These are phyloP conservation scores for Xylaria bambusicola DNA, from an alignment of 495 filamentous ascomycete genomes.

Conservation along the genomic window DNA sequence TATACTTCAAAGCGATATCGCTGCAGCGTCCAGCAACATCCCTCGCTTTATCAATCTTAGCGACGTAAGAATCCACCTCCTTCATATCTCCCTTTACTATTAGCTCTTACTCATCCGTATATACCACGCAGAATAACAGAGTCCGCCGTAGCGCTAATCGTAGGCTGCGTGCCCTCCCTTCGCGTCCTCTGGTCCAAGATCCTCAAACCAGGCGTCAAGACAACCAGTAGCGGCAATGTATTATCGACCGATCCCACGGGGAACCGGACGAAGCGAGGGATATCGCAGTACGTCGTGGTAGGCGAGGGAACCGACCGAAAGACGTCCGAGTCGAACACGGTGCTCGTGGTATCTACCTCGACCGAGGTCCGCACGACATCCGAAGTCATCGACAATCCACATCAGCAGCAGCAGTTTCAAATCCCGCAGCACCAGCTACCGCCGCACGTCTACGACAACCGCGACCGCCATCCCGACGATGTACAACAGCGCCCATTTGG, in stretches of 20 bases:
- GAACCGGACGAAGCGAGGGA: neutral
- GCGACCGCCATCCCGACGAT: neutral
- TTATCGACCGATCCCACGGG: slow-evolving; percentile 5
- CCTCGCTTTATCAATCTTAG: slow-evolving; percentile 13
- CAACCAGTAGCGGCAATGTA: neutral
- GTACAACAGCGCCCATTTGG: neutral
- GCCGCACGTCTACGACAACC: neutral
- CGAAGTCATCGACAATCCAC: neutral
- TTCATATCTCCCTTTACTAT: neutral
- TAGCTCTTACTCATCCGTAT: neutral
- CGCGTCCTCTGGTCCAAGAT: slow-evolving; percentile 16
- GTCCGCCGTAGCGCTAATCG: slow-evolving; percentile 11
- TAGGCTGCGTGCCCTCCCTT: slow-evolving; percentile 16
- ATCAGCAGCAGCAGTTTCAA: neutral
- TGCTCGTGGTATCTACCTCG: slow-evolving; percentile 11
- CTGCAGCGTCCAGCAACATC: neutral
- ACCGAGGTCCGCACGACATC: slow-evolving; percentile 12
- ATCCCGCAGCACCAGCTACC: neutral
- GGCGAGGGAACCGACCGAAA: neutral
- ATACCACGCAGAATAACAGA: neutral
- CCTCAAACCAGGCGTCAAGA: slow-evolving; percentile 6
- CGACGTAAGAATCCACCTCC: slow-evolving; percentile 5
- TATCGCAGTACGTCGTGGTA: slow-evolving; percentile 6
- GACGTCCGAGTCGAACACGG: neutral
- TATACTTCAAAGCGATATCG: slow-evolving; percentile 10